Evolutionary conservation across 768 basidiomycete genomes (phyloP), one percentile per base, ranked within the genome.

Genomic region (Omphalotus guepiniiformis): DNA sequence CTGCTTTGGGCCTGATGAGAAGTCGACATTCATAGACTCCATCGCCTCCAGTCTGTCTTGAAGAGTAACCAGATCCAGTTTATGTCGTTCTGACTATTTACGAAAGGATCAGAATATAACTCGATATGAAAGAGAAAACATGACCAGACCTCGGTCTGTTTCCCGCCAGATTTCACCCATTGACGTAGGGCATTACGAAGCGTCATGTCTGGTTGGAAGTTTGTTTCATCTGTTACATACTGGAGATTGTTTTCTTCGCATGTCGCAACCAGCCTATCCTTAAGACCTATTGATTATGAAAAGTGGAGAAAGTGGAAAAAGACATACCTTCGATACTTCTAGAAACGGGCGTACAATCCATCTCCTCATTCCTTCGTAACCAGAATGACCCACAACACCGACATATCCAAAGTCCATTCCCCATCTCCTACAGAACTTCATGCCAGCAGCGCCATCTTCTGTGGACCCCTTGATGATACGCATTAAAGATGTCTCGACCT

Each of bases 251-350:
- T 69, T 9, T 66, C 78, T 37, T 82, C 73, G 53, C 89, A 92
- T 0, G 90, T 93, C 6, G 82, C 84, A 1, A 92, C 63, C n/a
- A 93, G 77, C 49, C 88, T 80, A 44, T 85, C 81, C 90, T 93
- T 13, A 50, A 51, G 18, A 27, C 16, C 44, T 21, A 55, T 29
- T 7, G 19, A n/a, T 27, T 21, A 6, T 18, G 21, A 9, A 16
- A 4, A 22, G 18, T 2, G 38, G 26, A 28, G 16, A 6, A 16
- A 25, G 34, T 9, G 11, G 9, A 29, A 27, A 18, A 18, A 4
- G 18, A 39, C 52, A 56, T 53, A 89, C 90, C 76, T 93, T 93
- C 41, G 72, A 61, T 32, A 91, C 72, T 12, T 70, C 63, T 19
- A 93, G 61, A 36, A 93, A 62, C 11, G 90, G 90, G 3, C 90